Base-by-base conservation (phyloP, 1,284 basidiomycete species). In the Ustilago xerochloae region DNA sequence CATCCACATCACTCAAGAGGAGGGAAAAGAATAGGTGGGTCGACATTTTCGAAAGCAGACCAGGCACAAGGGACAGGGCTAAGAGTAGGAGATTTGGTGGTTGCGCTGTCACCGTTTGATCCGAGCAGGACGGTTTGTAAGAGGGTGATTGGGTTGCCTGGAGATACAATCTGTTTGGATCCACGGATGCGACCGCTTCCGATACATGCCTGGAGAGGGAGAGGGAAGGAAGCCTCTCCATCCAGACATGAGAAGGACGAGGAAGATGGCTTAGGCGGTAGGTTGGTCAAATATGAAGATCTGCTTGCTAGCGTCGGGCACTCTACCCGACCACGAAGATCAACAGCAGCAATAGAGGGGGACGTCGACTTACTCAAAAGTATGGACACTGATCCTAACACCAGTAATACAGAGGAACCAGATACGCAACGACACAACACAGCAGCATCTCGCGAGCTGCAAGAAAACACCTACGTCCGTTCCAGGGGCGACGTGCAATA, bases 121-220 rank as follows among this genome's bases (percentile, higher is more conserved):
- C 92, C 91, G 0, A 85, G 85, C 0, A 88, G 89, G 46, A 87
- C 90, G 24, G 89, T 97, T 22, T 96, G 94, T 86, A 99, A 99
- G 86, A 90, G 96, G 39, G 87, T 99, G 15, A 87, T 97, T 20
- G 96, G 94, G 0, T 85, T 99, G 18, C 91, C 93, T 20, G 96
- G 96, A 2, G 96, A 99, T 84, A 86, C 91, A 20, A 85, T 98
- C 24, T 93, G 93, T 71, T 90, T 96, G 28, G 94, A 98, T 68
- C 87, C 95, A 87, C 45, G 90, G 33, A 65, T 68, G 55, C 33
- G 61, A 4, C 61, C 64, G 6, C 7, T 71, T 1, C 75, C 71
- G 8, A 20, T 59, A 24, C 10, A 22, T 10, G 53, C 61, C 0
- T 77, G 75, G 75, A 32, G 53, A 1, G 71, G 65, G 0, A 28